These are phyloP conservation scores for Pseudogymnoascus sp. DNA, from an alignment of 2,329 filamentous ascomycete genomes.

Conservation along the genomic window DNA sequence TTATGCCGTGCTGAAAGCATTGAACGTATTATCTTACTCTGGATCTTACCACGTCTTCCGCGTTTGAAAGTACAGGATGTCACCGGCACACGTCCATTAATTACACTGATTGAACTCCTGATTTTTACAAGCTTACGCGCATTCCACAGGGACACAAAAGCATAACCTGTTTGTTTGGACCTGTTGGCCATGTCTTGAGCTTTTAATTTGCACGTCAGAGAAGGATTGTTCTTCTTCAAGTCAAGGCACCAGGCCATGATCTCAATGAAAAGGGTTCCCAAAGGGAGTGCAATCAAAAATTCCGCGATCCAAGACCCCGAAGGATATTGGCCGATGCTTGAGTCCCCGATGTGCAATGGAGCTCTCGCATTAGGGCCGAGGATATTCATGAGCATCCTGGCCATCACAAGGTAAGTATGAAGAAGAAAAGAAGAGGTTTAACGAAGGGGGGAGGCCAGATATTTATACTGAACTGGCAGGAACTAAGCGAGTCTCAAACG, in stretches of 20 bases:
- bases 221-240: slow-evolving; percentile 18
- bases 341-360: slow-evolving; percentile 46
- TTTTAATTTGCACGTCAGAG: too few species aligned
- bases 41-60: too few species aligned
- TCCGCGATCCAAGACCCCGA: slow-evolving; percentile 41
- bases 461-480: not conserved
- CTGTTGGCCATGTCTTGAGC: too few species aligned
- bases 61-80: too few species aligned
- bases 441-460: slow-evolving; percentile 1
- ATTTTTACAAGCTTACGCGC: too few species aligned
- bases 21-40: too few species aligned
- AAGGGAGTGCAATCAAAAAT: slow-evolving; percentile 39
- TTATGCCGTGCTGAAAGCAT: not conserved
- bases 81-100: too few species aligned
- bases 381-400: slow-evolving; percentile 13
- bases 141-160: too few species aligned
- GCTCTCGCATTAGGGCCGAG: slow-evolving; percentile 37
- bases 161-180: too few species aligned
- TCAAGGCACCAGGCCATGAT: slow-evolving; percentile 11
- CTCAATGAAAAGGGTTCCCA: slow-evolving; percentile 22
- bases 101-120: too few species aligned
- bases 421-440: slow-evolving; percentile 13
- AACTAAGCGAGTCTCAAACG: slow-evolving; percentile 2
- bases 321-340: slow-evolving; percentile 40
- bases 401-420: slow-evolving; percentile 21